Evolutionary conservation across 2,329 filamentous ascomycete species (phyloP).

Genomic region (Exophiala lecanii-corni): DNA sequence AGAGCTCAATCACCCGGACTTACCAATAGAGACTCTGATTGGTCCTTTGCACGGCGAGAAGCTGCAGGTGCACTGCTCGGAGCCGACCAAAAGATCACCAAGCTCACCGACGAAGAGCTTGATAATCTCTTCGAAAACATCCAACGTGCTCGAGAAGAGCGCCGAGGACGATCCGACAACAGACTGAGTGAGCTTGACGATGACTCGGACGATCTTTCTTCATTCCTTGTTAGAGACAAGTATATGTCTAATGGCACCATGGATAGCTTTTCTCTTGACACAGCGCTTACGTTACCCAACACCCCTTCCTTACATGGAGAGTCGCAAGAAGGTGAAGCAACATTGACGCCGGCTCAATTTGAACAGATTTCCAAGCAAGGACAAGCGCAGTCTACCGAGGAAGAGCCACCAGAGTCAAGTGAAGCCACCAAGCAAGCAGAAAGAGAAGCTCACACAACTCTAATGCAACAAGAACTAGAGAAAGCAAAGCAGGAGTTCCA

Average conservation of each 20-base stretch:
- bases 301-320: slow-evolving; percentile 70
- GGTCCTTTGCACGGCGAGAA: slow-evolving; percentile 88
- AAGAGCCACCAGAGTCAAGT: slow-evolving; percentile 69
- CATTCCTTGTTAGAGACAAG: slow-evolving; percentile 85
- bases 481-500: slow-evolving; percentile 85
- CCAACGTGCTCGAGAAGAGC: slow-evolving; percentile 77
- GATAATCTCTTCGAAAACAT: slow-evolving; percentile 92
- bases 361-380: slow-evolving; percentile 78
- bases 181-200: slow-evolving; percentile 60
- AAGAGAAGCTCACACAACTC: slow-evolving; percentile 66
- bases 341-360: slow-evolving; percentile 70
- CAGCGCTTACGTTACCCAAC: slow-evolving; percentile 86
- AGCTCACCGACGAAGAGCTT: slow-evolving; percentile 87
- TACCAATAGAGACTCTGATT: slow-evolving; percentile 74
- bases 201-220: slow-evolving; percentile 82
- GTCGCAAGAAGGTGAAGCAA: slow-evolving; percentile 35
- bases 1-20: slow-evolving; percentile 76
- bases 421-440: slow-evolving; percentile 68
- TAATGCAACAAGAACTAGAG: slow-evolving; percentile 77
- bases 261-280: slow-evolving; percentile 95
- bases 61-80: slow-evolving; percentile 88
- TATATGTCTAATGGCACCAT: slow-evolving; percentile 92
- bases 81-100: slow-evolving; percentile 83
- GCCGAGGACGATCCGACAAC: slow-evolving; percentile 62
- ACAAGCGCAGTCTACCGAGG: slow-evolving; percentile 72